phyloP scores from a whole-genome alignment of 306 rosid genomes.

The Vicia sativa region DNA sequence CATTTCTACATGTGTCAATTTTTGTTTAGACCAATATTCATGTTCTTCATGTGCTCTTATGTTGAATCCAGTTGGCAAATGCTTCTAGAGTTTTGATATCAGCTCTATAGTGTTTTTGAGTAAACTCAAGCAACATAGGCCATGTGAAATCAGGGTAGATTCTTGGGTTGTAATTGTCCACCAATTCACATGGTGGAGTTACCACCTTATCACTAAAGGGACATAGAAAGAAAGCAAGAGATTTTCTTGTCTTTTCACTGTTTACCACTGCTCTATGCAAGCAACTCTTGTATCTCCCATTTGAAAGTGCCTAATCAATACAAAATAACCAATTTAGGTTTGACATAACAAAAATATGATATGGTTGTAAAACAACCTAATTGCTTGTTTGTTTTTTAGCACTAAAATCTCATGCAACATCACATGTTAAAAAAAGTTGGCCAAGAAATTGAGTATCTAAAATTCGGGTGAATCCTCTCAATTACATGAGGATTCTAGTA shows the following conservation, averaged over 20 bases:
- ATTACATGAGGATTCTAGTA: not conserved
- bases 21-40: constrained; percentile 17
- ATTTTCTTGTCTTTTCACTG: constrained; percentile 72
- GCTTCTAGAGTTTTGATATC: constrained; percentile 83
- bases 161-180: constrained; percentile 63
- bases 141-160: constrained; percentile 94
- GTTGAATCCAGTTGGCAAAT: constrained; percentile 74
- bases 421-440: not conserved
- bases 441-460: not conserved
- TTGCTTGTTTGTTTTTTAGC: not conserved
- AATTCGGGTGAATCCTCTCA: not conserved
- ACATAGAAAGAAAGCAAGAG: constrained; percentile 93
- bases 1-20: constrained; percentile 29
- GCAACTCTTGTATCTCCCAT: constrained; percentile 94
- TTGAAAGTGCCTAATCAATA: constrained; percentile 72
- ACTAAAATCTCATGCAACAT: not conserved
- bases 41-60: constrained; percentile 29
- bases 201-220: constrained; percentile 85
- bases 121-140: constrained; percentile 85
- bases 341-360: constrained; percentile 1
- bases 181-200: constrained; percentile 76
- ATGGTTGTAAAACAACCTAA: not conserved
- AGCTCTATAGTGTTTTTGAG: constrained; percentile 91
- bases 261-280: constrained; percentile 99
- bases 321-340: constrained; percentile 14